Percentiles rank a stretch among this genome's conserved stretches.
These are phyloP conservation scores for Trichomonascaceae sp. DNA, from an alignment of 1,139 yeast species.

Conservation along the genomic window DNA sequence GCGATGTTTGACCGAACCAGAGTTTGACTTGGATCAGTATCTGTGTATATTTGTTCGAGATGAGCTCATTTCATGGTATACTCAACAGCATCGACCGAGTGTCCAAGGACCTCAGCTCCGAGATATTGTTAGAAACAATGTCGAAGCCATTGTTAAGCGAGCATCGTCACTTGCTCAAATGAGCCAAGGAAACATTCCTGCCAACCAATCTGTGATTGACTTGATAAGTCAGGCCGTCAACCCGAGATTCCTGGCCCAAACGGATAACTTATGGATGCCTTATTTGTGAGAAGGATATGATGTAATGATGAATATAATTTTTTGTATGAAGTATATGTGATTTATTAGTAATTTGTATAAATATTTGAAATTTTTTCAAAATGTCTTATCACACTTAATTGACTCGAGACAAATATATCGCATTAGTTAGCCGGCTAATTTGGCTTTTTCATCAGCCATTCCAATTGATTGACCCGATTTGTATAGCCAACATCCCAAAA, in stretches of 20 bases:
- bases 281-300: constrained; percentile 44
- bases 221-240: constrained; percentile 93
- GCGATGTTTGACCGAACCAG: constrained; percentile 83
- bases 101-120: constrained; percentile 75
- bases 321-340: neutral
- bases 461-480: neutral
- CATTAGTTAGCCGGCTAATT: neutral
- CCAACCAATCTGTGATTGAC: constrained; percentile 90
- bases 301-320: neutral
- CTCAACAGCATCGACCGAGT: constrained; percentile 61
- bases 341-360: no score
- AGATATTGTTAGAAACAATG: constrained; percentile 84
- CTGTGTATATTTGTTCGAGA: constrained; percentile 89
- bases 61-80: constrained; percentile 90
- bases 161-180: constrained; percentile 63
- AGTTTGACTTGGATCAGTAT: constrained; percentile 69
- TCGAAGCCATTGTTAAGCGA: constrained; percentile 71
- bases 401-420: no score
- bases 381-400: no score
- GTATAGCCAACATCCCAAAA: neutral
- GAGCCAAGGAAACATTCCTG: constrained; percentile 67
- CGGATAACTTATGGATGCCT: constrained; percentile 96
- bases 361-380: no score
- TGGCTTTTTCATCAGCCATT: neutral
- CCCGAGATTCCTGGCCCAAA: constrained; percentile 87